These are phyloP conservation scores for Limnanthes douglasii DNA, from an alignment of 345 rosid species.

Conservation along the genomic window DNA sequence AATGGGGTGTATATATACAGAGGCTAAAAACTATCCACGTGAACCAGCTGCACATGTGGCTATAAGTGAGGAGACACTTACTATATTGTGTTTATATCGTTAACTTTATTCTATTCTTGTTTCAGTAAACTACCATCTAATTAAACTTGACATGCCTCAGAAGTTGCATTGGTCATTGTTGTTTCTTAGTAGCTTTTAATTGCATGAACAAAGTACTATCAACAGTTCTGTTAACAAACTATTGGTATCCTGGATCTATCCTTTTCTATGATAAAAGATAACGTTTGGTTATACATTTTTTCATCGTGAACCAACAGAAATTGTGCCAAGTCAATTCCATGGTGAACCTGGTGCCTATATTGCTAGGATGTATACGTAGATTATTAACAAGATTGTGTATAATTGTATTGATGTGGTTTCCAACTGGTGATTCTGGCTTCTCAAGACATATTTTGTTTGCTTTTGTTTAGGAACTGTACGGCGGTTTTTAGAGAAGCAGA, in stretches of 20 bases:
- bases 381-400: too few species aligned
- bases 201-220: too few species aligned
- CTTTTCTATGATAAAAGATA: too few species aligned
- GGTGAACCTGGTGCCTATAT: too few species aligned
- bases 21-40: constrained; percentile 91
- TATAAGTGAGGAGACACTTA: constrained; percentile 48
- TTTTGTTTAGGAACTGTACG: constrained; percentile 73
- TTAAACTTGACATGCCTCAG: not conserved
- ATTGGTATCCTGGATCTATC: too few species aligned
- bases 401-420: too few species aligned
- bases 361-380: too few species aligned
- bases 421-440: constrained; percentile 2
- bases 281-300: too few species aligned
- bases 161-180: not conserved
- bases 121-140: not conserved
- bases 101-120: too few species aligned
- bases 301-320: too few species aligned
- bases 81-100: constrained; percentile 3
- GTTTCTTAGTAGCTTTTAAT: not conserved
- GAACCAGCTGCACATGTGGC: constrained; percentile 99
- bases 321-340: too few species aligned
- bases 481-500: constrained; percentile 88
- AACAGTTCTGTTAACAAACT: too few species aligned
- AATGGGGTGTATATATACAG: constrained; percentile 86
- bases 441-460: constrained; percentile 10